Evolutionary conservation across 1,284 basidiomycete species (phyloP).

Genomic region (Leccinum griseonigrum): DNA sequence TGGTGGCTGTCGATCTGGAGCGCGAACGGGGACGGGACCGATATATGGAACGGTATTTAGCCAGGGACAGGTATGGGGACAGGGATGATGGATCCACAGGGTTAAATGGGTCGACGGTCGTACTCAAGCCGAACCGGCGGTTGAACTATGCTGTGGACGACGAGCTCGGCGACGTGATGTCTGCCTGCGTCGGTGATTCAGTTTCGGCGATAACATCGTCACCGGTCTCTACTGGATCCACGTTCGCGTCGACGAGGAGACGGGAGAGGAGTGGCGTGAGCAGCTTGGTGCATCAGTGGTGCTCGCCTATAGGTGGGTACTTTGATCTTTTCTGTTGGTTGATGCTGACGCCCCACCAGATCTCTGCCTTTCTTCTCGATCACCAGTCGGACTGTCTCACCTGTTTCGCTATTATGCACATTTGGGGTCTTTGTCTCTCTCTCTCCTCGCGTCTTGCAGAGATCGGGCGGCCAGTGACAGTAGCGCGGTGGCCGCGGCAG

Average conservation of each 20-base stretch:
- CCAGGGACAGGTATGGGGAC: neutral
- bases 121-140: neutral
- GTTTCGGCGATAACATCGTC: neutral
- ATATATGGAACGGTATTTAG: neutral
- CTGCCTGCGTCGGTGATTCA: neutral
- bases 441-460: conserved; percentile 1
- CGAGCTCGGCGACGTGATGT: neutral
- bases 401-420: neutral
- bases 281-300: conserved; percentile 46
- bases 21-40: neutral
- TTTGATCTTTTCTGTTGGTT: too few relatives aligned
- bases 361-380: neutral
- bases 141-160: neutral
- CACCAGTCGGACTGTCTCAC: neutral
- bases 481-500: conserved; percentile 5
- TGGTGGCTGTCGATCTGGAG: neutral
- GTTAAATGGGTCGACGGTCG: neutral
- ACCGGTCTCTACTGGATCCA: neutral
- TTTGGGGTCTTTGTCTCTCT: neutral
- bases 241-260: neutral
- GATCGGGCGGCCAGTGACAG: conserved; percentile 15
- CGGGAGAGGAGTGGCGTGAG: conserved; percentile 33
- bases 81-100: neutral
- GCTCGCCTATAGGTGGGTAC: conserved; percentile 47
- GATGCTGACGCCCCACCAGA: too few relatives aligned